Conservation (phyloP, 2,329 filamentous ascomycete genomes). For the Botrytis cinerea region DNA sequence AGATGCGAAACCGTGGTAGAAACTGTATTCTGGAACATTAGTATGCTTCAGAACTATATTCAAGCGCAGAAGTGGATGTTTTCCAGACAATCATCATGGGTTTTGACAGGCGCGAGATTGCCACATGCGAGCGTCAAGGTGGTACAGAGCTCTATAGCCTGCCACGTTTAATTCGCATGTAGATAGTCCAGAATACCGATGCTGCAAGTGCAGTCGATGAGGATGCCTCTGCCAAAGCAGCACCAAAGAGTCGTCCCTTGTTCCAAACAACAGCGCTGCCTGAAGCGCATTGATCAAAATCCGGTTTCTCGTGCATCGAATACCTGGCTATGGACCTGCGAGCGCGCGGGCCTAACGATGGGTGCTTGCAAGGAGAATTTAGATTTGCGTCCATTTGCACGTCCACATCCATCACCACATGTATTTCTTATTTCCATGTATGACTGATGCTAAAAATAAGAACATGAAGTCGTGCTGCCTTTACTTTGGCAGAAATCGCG, state of each 20-base stretch:
- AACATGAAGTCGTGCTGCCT: background rate
- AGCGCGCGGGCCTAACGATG: background rate
- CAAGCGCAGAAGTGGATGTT: background rate
- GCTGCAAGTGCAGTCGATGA: background rate
- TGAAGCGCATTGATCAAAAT: background rate
- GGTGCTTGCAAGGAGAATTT: background rate
- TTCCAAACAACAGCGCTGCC: background rate
- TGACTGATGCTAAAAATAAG: background rate
- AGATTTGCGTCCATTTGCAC: background rate
- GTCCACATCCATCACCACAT: background rate
- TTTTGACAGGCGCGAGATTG: conserved; percentile 3
- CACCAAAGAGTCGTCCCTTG: background rate
- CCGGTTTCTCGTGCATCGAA: background rate
- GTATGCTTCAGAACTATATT: background rate
- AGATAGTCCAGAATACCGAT: background rate
- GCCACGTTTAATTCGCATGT: background rate
- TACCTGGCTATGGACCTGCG: background rate
- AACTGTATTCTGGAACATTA: background rate
- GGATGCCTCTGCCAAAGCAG: background rate
- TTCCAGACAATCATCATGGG: background rate
- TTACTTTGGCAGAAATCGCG: background rate
- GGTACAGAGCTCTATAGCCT: background rate
- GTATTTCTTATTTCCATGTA: background rate
- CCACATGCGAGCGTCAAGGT: background rate
- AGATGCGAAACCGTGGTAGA: background rate